phyloP scores from a whole-genome alignment of 2,329 filamentous ascomycete genomes.

The Scleromitrula shiraiana region DNA sequence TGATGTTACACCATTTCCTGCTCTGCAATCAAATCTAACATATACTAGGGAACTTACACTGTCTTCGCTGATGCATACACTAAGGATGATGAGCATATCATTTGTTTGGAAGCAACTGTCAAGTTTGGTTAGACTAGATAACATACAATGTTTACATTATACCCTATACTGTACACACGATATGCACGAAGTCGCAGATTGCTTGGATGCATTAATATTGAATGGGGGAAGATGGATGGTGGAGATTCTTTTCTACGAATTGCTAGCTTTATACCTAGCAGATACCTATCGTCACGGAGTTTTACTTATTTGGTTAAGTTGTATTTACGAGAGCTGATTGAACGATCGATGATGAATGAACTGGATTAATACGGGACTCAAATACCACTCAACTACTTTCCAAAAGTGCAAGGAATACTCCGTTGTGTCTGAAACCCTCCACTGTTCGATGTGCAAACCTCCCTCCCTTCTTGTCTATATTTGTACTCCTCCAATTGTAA shows the following conservation, averaged over 20 bases:
- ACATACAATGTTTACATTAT: constrained; percentile 1
- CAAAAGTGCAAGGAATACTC: no score
- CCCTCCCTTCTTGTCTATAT: no score
- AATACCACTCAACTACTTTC: no score
- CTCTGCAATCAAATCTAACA: constrained; percentile 5
- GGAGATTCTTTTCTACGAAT: constrained; percentile 14
- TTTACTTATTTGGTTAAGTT: constrained; percentile 5
- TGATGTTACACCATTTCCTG: constrained; percentile 18
- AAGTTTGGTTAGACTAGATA: constrained; percentile 39
- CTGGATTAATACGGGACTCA: background rate
- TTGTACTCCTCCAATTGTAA: no score
- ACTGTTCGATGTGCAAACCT: no score
- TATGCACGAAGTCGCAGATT: background rate
- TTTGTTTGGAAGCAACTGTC: constrained; percentile 74
- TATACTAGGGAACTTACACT: constrained; percentile 70
- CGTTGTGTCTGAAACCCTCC: no score
- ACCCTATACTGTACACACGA: background rate
- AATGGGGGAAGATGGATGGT: constrained; percentile 4
- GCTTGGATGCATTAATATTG: constrained; percentile 1
- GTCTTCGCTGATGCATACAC: constrained; percentile 82
- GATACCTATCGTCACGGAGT: constrained; percentile 20
- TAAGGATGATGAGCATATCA: constrained; percentile 60
- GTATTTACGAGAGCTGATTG: background rate
- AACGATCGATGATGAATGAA: constrained; percentile 3
- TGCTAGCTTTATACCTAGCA: constrained; percentile 12